Conservation (phyloP, 768 basidiomycete genomes). For the Tulasnella sp. region DNA sequence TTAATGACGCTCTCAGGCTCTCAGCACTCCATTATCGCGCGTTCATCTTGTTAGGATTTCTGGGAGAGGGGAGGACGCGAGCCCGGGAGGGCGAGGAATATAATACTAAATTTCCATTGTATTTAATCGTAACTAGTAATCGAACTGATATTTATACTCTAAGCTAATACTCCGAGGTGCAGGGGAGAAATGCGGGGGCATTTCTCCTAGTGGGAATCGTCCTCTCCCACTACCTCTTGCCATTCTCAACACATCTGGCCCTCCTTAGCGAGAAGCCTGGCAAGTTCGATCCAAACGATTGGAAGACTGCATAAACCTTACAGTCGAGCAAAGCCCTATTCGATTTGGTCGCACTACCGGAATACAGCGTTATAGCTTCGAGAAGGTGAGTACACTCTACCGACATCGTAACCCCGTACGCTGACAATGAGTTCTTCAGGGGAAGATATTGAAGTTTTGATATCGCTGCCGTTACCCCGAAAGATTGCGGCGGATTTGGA, state of each 20-base stretch:
- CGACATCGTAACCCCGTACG: too few relatives aligned
- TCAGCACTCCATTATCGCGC: conserved; percentile 85
- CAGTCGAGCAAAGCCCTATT: conserved; percentile 93
- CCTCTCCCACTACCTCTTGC: too few relatives aligned
- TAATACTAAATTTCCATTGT: too few relatives aligned
- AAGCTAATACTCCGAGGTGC: too few relatives aligned
- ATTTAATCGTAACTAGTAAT: too few relatives aligned
- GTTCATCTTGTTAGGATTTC: too few relatives aligned
- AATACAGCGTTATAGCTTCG: conserved; percentile 93
- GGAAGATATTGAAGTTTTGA: conserved; percentile 95
- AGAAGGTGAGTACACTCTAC: conserved; percentile 62
- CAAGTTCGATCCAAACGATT: conserved; percentile 59
- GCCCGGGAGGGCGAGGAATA: too few relatives aligned
- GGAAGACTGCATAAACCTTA: conserved; percentile 91
- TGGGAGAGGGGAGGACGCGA: too few relatives aligned
- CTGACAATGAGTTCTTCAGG: conserved; percentile 40
- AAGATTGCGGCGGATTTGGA: conserved; percentile 94
- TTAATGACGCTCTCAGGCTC: conserved; percentile 98
- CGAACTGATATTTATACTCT: too few relatives aligned
- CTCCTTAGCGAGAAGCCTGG: conserved; percentile 79
- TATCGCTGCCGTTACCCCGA: conserved; percentile 85
- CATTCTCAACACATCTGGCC: too few relatives aligned
- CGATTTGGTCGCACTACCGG: conserved; percentile 95
- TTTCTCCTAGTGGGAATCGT: too few relatives aligned
- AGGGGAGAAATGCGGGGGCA: too few relatives aligned